These are phyloP conservation scores for Rhizopogon salebrosus DNA, from an alignment of 768 basidiomycete genomes.

Conservation along the genomic window DNA sequence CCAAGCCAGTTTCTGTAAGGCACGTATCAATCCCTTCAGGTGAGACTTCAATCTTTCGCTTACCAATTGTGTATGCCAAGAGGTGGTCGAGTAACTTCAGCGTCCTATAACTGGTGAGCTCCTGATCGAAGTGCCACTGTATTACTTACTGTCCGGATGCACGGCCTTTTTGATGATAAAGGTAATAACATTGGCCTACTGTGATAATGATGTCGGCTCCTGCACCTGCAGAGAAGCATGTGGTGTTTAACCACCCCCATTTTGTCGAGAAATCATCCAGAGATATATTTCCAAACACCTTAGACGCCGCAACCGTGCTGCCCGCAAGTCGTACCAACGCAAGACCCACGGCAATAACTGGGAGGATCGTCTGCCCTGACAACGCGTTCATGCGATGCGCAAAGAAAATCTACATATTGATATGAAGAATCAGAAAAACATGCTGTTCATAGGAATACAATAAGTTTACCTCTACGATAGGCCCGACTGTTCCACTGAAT, in stretches of 20 bases:
- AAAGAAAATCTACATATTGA: conserved; percentile 14
- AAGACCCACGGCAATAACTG: conserved; percentile 10
- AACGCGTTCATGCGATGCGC: conserved; percentile 18
- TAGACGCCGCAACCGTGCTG: conserved; percentile 7
- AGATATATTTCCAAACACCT: conserved; percentile 9
- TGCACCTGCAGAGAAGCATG: conserved; percentile 15
- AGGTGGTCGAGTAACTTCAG: background rate
- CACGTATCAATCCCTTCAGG: background rate
- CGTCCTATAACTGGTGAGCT: background rate
- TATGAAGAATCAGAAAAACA: background rate
- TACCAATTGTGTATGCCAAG: conserved; percentile 2
- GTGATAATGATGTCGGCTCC: conserved; percentile 14
- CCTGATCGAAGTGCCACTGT: background rate
- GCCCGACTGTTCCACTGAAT: conserved; percentile 22
- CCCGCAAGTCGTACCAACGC: conserved; percentile 12
- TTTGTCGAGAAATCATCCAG: background rate
- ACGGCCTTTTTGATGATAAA: conserved; percentile 1
- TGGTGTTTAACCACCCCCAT: conserved; percentile 15
- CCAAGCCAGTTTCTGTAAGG: background rate
- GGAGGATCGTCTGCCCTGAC: conserved; percentile 8
- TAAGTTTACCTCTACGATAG: conserved; percentile 15
- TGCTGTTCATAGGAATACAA: background rate
- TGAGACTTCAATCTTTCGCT: background rate
- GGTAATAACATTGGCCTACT: conserved; percentile 14
- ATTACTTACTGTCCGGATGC: background rate